Percentiles rank a stretch among this genome's conserved stretches.
These are phyloP conservation scores for Hypoxylon sp. DNA, from an alignment of 2,329 filamentous ascomycete genomes.

Conservation along the genomic window DNA sequence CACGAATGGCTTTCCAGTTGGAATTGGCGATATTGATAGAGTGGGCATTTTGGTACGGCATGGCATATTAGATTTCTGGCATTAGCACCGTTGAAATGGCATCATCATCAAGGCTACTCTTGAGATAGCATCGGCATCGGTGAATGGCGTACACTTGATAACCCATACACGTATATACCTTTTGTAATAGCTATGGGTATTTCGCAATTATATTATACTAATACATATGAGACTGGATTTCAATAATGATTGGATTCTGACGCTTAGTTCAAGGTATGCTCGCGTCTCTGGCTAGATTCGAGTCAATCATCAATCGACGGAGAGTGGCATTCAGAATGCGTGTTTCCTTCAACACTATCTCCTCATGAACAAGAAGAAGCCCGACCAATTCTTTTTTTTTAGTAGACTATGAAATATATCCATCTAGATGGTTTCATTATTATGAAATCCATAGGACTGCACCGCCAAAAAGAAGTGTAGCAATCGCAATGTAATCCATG, in stretches of 20 bases:
- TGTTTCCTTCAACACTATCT: not conserved
- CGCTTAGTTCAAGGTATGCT: not conserved
- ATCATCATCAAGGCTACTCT: slow-evolving; percentile 10
- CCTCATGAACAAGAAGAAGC: not conserved
- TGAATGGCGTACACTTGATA: slow-evolving; percentile 4
- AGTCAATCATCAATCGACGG: not conserved
- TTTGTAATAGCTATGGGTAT: slow-evolving; percentile 25
- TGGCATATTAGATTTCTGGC: slow-evolving; percentile 33
- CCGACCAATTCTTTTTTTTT: not conserved
- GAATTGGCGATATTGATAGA: slow-evolving; percentile 19
- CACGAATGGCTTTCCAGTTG: not conserved
- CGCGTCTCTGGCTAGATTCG: not conserved
- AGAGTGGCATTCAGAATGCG: not conserved
- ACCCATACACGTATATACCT: slow-evolving; percentile 15
- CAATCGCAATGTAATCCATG: not conserved
- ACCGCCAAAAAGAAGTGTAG: not conserved
- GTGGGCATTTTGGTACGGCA: slow-evolving; percentile 11
- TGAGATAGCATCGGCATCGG: slow-evolving; percentile 15
- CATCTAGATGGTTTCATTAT: not conserved
- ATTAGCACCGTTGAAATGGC: slow-evolving; percentile 30
- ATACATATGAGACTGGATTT: slow-evolving; percentile 1
- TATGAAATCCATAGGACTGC: no score
- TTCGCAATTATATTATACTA: slow-evolving; percentile 1
- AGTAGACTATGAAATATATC: not conserved
- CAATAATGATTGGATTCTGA: not conserved